A percentile compares a stretch with the other conserved stretches of the same genome.
phyloP scores from a whole-genome alignment of 1,284 basidiomycete genomes.

The Papiliotrema fonsecae region DNA sequence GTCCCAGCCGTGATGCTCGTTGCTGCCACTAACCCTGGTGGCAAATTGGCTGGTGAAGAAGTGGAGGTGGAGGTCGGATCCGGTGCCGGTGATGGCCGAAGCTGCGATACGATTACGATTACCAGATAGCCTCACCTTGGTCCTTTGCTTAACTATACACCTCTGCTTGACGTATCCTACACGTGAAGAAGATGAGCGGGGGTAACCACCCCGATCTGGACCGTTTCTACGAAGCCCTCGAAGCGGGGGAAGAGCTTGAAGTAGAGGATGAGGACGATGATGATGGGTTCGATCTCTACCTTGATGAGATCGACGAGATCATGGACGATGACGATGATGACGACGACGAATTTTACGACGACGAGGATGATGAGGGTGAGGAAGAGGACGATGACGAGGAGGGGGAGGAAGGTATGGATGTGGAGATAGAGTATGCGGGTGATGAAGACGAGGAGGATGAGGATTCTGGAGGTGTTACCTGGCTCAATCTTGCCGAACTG shows the following conservation, averaged over 20 bases:
- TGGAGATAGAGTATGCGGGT: constrained; percentile 18
- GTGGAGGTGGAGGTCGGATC: too few species aligned
- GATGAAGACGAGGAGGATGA: constrained; percentile 30
- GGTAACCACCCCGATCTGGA: constrained; percentile 20
- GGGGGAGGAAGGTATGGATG: constrained; percentile 20
- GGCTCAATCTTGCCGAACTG: constrained; percentile 19
- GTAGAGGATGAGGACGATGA: constrained; percentile 24
- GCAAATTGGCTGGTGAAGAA: too few species aligned
- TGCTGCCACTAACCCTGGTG: too few species aligned
- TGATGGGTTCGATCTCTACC: constrained; percentile 16
- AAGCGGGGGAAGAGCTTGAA: constrained; percentile 11
- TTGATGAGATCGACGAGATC: constrained; percentile 18
- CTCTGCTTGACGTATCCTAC: too few species aligned
- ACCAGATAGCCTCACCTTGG: too few species aligned
- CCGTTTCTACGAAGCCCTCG: constrained; percentile 18
- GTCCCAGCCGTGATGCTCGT: too few species aligned
- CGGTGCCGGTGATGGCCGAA: too few species aligned
- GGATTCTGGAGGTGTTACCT: constrained; percentile 15
- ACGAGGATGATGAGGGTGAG: constrained; percentile 15
- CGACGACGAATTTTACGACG: constrained; percentile 15
- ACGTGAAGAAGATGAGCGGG: constrained; percentile 15
- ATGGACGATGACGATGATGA: constrained; percentile 19
- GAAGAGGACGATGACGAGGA: constrained; percentile 27
- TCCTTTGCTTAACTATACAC: too few species aligned
- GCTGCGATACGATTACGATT: too few species aligned